Evolutionary conservation across 441 rosid species (phyloP).

Genomic region (Brassica hybrid): DNA sequence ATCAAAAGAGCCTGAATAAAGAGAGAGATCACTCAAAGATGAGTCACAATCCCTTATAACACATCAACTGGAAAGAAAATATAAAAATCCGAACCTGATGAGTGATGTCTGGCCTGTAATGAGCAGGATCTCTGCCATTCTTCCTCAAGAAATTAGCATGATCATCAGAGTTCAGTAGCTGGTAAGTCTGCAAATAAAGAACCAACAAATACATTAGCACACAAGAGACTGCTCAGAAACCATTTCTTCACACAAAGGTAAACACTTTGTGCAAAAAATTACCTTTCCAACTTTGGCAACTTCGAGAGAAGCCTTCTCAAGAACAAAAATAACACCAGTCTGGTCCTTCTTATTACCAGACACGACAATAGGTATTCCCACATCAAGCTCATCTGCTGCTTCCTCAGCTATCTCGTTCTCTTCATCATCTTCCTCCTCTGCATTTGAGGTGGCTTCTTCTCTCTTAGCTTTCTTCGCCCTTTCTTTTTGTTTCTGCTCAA

Average conservation of each 20-base stretch:
- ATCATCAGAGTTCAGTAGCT: conserved; percentile 80
- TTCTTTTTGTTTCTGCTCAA: conserved; percentile 33
- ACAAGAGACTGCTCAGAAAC: not conserved
- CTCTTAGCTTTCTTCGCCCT: conserved; percentile 34
- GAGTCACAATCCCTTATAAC: conserved; percentile 12
- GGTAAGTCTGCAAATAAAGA: conserved; percentile 59
- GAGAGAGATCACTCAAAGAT: not conserved
- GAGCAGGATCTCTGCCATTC: conserved; percentile 71
- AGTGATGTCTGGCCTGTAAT: conserved; percentile 80
- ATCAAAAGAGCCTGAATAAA: conserved; percentile 70
- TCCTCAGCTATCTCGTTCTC: conserved; percentile 40
- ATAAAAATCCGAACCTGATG: conserved; percentile 61
- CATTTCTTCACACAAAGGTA: not conserved
- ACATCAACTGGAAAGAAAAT: not conserved
- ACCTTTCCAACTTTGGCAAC: conserved; percentile 95
- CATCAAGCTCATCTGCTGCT: conserved; percentile 39
- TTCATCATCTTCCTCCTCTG: conserved; percentile 26
- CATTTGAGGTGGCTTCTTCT: conserved; percentile 31
- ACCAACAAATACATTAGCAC: conserved; percentile 17
- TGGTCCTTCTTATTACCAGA: conserved; percentile 37
- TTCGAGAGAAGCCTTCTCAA: conserved; percentile 83
- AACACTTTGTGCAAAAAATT: not conserved
- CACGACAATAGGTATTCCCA: conserved; percentile 55
- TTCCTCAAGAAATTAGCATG: conserved; percentile 77
- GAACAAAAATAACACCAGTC: conserved; percentile 63